Conservation (phyloP, 306 rosid genomes). For the Casuarina glauca region DNA sequence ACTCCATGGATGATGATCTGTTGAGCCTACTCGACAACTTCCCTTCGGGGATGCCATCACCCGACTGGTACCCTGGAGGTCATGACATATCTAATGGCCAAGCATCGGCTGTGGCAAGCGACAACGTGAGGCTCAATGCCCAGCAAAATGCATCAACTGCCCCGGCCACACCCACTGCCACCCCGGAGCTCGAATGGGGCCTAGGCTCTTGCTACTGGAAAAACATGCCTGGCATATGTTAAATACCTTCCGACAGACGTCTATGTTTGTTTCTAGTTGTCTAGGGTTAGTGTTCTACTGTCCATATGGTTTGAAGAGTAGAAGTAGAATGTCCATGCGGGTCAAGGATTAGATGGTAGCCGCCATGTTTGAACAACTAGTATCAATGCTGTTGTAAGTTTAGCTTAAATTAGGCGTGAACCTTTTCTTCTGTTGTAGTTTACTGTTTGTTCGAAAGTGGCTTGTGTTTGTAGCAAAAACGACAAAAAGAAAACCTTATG, state of each 20-base stretch:
- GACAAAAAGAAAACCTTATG: neutral
- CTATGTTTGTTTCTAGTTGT: neutral
- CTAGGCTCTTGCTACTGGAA: slow-evolving; percentile 47
- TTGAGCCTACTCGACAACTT: slow-evolving; percentile 59
- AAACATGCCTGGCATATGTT: slow-evolving; percentile 56
- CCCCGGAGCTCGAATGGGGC: slow-evolving; percentile 33
- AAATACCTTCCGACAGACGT: neutral
- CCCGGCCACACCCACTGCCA: neutral
- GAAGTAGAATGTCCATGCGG: slow-evolving; percentile 9
- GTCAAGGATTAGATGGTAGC: neutral
- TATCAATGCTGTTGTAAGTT: slow-evolving; percentile 14
- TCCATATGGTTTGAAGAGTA: slow-evolving; percentile 14
- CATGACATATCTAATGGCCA: slow-evolving; percentile 5
- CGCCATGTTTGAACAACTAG: slow-evolving; percentile 5
- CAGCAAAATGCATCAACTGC: slow-evolving; percentile 14
- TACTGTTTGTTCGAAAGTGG: neutral
- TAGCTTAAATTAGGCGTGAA: slow-evolving; percentile 4
- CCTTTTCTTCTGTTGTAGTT: neutral
- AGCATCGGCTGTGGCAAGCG: slow-evolving; percentile 4
- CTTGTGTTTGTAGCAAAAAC: neutral
- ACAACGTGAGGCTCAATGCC: slow-evolving; percentile 24
- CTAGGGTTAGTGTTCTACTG: slow-evolving; percentile 1
- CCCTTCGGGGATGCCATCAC: slow-evolving; percentile 43
- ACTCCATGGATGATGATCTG: slow-evolving; percentile 66
- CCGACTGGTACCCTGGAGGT: slow-evolving; percentile 55